Evolutionary conservation across 176 grass and related monocot genomes (phyloP).

Genomic region (Avena sativa): DNA sequence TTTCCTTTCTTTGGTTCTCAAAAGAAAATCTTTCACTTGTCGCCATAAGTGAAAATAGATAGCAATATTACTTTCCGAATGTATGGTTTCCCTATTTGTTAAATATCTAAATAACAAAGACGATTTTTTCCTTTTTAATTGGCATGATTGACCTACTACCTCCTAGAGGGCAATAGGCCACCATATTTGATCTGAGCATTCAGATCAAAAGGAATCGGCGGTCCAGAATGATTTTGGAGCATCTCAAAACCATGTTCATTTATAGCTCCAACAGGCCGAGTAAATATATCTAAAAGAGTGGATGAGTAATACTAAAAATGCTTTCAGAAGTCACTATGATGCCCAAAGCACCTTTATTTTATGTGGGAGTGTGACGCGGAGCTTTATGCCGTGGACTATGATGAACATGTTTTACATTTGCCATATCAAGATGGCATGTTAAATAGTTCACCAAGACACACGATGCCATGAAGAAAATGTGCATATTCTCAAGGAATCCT

Average conservation of each 20-base stretch:
- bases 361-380: not conserved
- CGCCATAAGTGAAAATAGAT: not conserved
- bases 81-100: not conserved
- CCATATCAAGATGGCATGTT: not conserved
- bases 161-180: not conserved
- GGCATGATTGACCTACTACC: not conserved
- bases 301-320: not conserved
- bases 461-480: not conserved
- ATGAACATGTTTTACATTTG: not conserved
- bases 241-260: not conserved
- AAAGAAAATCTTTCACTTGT: not conserved
- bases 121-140: not conserved
- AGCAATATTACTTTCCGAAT: not conserved
- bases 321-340: not conserved
- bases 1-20: not conserved
- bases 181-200: not conserved
- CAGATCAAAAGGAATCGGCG: not conserved
- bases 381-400: not conserved
- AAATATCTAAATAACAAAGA: not conserved
- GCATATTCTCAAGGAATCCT: constrained; percentile 2
- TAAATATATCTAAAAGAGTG: constrained; percentile 2
- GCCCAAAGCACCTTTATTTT: not conserved
- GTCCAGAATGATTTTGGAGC: not conserved
- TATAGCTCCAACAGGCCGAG: not conserved
- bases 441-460: constrained; percentile 18